Base-by-base conservation (phyloP, 768 basidiomycete genomes). In the Leccinum boreale region DNA sequence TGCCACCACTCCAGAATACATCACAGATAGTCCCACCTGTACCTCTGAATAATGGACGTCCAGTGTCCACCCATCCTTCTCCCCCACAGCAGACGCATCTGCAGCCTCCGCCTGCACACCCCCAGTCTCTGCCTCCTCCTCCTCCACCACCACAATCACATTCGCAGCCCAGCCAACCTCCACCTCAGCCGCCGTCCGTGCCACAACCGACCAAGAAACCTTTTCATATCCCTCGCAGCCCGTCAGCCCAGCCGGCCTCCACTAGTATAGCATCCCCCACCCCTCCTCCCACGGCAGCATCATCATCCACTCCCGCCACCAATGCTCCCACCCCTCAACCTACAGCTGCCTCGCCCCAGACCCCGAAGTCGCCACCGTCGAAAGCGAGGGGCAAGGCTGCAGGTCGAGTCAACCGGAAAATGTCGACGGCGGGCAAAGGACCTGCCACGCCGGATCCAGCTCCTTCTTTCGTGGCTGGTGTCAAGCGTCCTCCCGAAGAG, bases 281-380 rank as follows among this genome's bases (percentile, higher is more conserved):
- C 3, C 79, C 85, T 4, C 77, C 81, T 24, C 79, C 81, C 49
- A 76, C 75, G 1, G 58, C 15, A 21, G 74, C 73, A 15, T 72
- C 81, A 2, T 73, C 75, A 8, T 73, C 81, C 1, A 87, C 86
- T 5, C 85, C 86, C 10, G 78, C 77, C 10, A 73, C 79, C 17
- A 74, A 68, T 55, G 74, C 78, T 23, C 64, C 71, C 5, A 78
- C 78, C 17, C 77, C 78, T 14, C 70, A 70, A 31, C 64, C 78
- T 5, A 52, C 64, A 9, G 77, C 78, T 24, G 77, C 81, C 33
- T 88, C 87, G 10, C 88, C 89, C 1, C 82, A 82, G 64, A 80
- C 79, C 5, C 82, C 87, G 1, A 90, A 85, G 70, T 90, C 90
- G 4, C 90, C 90, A 0, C 88, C 85, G 66, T 69, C 69, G 53